Evolutionary conservation across 140 eudicot genomes (phyloP), one percentile per base, ranked within the genome.

Genomic region (Bidens hawaiensis): DNA sequence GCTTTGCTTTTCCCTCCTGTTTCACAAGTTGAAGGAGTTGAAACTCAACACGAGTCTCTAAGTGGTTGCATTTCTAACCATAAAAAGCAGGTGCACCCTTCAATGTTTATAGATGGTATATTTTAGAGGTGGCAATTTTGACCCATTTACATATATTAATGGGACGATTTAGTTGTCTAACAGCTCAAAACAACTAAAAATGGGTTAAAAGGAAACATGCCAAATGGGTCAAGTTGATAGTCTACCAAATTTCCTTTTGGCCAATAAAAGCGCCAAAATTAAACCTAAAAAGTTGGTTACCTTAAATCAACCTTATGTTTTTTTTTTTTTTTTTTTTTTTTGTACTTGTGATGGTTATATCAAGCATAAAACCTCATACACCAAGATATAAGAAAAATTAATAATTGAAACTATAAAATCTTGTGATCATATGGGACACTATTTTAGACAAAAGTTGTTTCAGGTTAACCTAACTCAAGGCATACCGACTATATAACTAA

Each of bases 1-100:
- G 98, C 98, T 60, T 71, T 91, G 73, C 94, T 90, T 45, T 90
- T 91, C 42, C 98, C 98, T 55, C 94, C 98, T 18, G 81, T 81
- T 58, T 82, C 91, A 69, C 98, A 91, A 84, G 82, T 76, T 42
- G 97, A 89, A 64, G 97, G 93, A 60, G 61, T 77, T 78, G 97
- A 90, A 69, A 72, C 54, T 62, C 84, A 76, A 45, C 82, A 82
- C 1, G 89, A 75, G 67, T 77, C 79, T 70, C 49, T 66, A 11
- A 86, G 52, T 68, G 82, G 85, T 67, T 73, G 67, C 80, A 77
- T 50, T 65, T 73, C 90, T 67, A 53, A 67, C 66, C 82, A 70
- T 28, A 73, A 68, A 62, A 81, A 83, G 69, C 94, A 89, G 95
- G 97, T 89, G 81, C 18, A 34, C 31, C 26, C 22, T 23, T 65